Evolutionary conservation across 2,329 filamentous ascomycete species (phyloP), one percentile per base, ranked within the genome.

Genomic region (Metarhizium rileyi): DNA sequence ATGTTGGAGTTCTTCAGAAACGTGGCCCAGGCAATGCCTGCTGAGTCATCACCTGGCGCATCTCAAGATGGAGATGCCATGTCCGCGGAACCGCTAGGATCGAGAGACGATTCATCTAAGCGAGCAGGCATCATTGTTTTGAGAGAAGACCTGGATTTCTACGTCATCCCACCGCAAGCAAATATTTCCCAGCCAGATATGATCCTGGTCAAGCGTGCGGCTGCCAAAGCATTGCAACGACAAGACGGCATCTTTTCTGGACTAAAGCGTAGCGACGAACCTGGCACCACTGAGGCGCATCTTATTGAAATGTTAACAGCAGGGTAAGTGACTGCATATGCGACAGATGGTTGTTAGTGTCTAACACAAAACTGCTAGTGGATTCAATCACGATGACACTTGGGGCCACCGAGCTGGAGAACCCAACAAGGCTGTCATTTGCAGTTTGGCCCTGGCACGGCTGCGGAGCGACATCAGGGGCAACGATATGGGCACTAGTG

Each of bases 221-320:
- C 91, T 10, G 90, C 89, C 22, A 83, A 81, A 58, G 87, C 89
- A n/a, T 70, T 98, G 56, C 76, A 96, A 58, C 80, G 81, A 63
- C 93, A 98, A 67, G 82, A 90, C 59, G 93, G 93, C 44, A 98
- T 98, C 59, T 98, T 98, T 66, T 95, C 90, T 3, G 93, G 93
- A 0, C 72, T 98, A 44, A 86, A 93, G 67, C 89, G 91, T 65
- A 97, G 91, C 61, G 90, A 98, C 59, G 93, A 98, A 69, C 84
- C 87, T 18, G 93, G 93, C 20, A 96, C 91, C 18, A 98, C 93
- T 0, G 93, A 98, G 69, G 93, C 95, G 58, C 93, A 98, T 73
- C 76, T 98, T 36, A 98, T 98, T 61, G 93, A 98, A 73, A 98
- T 98, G 93, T 71, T 98, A 69, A 98, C 93, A 49, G 93, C 93